phyloP scores from a whole-genome alignment of 2,329 filamentous ascomycete species.

The Penicillium sumatraense region DNA sequence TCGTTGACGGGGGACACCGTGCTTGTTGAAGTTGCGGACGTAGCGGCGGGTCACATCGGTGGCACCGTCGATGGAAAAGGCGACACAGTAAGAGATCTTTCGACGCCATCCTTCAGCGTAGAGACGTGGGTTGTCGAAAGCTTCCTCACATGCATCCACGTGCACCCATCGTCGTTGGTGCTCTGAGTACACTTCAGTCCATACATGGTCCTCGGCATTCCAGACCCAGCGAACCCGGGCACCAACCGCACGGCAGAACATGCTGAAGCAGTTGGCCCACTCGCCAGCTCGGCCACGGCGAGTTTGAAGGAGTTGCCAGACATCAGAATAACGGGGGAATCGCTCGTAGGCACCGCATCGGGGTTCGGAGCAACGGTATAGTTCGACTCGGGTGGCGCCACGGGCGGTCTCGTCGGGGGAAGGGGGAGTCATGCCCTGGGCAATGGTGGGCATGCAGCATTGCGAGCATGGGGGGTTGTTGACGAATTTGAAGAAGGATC shows the following conservation, averaged over 20 bases:
- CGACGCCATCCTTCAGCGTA: slow-evolving; percentile 96
- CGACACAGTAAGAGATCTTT: slow-evolving; percentile 96
- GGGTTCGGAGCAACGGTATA: slow-evolving; percentile 82
- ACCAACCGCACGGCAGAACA: slow-evolving; percentile 93
- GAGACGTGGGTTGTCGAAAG: slow-evolving; percentile 90
- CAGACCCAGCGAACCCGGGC: slow-evolving; percentile 95
- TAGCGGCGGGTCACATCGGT: slow-evolving; percentile 71
- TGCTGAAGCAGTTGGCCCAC: slow-evolving; percentile 98
- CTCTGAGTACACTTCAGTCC: slow-evolving; percentile 96
- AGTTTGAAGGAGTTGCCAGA: slow-evolving; percentile 88
- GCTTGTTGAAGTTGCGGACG: slow-evolving; percentile 55
- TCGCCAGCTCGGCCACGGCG: slow-evolving; percentile 86
- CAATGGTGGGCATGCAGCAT: slow-evolving; percentile 82
- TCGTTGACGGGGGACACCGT: slow-evolving; percentile 74
- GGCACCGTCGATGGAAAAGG: slow-evolving; percentile 87
- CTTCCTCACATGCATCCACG: slow-evolving; percentile 90
- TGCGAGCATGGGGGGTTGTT: slow-evolving; percentile 88
- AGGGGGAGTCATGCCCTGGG: slow-evolving; percentile 80
- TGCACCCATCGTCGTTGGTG: slow-evolving; percentile 96
- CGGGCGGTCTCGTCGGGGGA: slow-evolving; percentile 87
- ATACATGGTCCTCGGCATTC: slow-evolving; percentile 97
- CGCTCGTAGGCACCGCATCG: slow-evolving; percentile 80
- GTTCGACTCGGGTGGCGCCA: slow-evolving; percentile 83
- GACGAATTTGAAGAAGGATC: slow-evolving; percentile 93
- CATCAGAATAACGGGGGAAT: slow-evolving; percentile 93